Evolutionary conservation across 495 filamentous ascomycete genomes (phyloP).

Genomic region (Neohortaea acidophila): DNA sequence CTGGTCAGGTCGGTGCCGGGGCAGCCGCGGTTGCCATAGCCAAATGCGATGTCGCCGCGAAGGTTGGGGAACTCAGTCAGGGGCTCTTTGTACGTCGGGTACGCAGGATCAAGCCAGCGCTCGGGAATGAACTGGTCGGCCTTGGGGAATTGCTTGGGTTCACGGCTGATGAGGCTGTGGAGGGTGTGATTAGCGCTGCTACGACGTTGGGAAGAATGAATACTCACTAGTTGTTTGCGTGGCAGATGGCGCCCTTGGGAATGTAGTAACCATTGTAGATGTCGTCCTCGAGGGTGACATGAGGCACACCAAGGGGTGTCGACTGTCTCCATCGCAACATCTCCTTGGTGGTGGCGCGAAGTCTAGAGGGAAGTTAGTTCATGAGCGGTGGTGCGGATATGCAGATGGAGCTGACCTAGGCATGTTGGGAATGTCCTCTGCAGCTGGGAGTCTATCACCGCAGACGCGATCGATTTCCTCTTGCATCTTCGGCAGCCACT

Average conservation of each 20-base stretch:
- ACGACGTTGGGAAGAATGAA: neutral
- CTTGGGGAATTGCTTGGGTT: constrained; percentile 23
- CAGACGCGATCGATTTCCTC: constrained; percentile 39
- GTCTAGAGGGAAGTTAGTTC: too few species aligned
- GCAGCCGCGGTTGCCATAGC: constrained; percentile 35
- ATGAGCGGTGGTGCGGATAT: too few species aligned
- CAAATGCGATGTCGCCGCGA: constrained; percentile 32
- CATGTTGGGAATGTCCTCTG: constrained; percentile 24
- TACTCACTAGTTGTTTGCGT: constrained; percentile 25
- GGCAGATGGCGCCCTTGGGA: constrained; percentile 31
- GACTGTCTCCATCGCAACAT: constrained; percentile 41
- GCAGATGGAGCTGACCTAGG: too few species aligned
- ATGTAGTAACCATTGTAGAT: constrained; percentile 28
- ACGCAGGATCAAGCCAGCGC: constrained; percentile 37
- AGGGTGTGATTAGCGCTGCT: too few species aligned
- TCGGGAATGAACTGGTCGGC: constrained; percentile 33
- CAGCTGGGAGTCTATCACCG: constrained; percentile 25
- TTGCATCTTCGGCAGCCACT: constrained; percentile 39
- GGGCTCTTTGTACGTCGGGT: constrained; percentile 22
- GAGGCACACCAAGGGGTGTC: constrained; percentile 14
- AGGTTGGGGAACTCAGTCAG: constrained; percentile 31
- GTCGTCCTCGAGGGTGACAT: constrained; percentile 15
- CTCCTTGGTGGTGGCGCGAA: constrained; percentile 47
- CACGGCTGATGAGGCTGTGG: constrained; percentile 14
- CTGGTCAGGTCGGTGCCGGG: constrained; percentile 36